A percentile compares a stretch with the other conserved stretches of the same genome.
Evolutionary conservation across 345 rosid species (phyloP).

Genomic region (Geranium rotundifolium): DNA sequence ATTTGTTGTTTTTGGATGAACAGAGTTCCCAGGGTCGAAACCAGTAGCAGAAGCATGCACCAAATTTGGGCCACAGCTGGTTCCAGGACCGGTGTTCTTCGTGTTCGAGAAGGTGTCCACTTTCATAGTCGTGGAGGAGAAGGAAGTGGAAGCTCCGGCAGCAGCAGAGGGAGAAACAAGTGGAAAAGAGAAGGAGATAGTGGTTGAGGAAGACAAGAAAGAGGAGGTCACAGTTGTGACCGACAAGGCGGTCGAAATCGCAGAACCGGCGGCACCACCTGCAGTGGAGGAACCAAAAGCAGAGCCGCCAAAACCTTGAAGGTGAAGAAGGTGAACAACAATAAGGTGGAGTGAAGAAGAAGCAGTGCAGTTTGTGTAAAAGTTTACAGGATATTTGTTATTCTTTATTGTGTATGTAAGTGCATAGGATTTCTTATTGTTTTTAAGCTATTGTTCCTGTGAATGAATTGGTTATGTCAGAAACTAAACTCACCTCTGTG

Average conservation of each 20-base stretch:
- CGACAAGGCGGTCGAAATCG: constrained; percentile 3
- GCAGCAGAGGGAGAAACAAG: constrained; percentile 10
- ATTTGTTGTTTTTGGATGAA: neutral
- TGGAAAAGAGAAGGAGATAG: constrained; percentile 32
- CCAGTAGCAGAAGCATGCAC: constrained; percentile 43
- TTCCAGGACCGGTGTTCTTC: constrained; percentile 55
- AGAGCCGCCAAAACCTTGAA: constrained; percentile 41
- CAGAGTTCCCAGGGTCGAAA: constrained; percentile 77
- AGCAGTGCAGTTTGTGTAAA: too few species aligned
- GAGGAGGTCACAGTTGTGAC: constrained; percentile 12
- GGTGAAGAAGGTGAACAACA: neutral
- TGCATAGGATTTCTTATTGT: too few species aligned
- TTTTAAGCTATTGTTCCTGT: too few species aligned
- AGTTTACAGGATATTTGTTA: neutral
- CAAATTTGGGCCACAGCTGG: constrained; percentile 43
- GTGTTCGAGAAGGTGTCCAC: constrained; percentile 68
- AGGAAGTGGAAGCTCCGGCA: constrained; percentile 20
- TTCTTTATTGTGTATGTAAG: neutral
- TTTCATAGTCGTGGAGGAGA: constrained; percentile 39
- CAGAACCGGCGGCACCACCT: neutral
- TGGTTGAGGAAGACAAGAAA: constrained; percentile 36
- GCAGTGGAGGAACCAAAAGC: constrained; percentile 12
- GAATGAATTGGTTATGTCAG: too few species aligned
- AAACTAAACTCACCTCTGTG: too few species aligned
- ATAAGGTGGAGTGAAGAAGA: neutral